phyloP scores from a whole-genome alignment of 768 basidiomycete species.

The Mycena filopes region DNA sequence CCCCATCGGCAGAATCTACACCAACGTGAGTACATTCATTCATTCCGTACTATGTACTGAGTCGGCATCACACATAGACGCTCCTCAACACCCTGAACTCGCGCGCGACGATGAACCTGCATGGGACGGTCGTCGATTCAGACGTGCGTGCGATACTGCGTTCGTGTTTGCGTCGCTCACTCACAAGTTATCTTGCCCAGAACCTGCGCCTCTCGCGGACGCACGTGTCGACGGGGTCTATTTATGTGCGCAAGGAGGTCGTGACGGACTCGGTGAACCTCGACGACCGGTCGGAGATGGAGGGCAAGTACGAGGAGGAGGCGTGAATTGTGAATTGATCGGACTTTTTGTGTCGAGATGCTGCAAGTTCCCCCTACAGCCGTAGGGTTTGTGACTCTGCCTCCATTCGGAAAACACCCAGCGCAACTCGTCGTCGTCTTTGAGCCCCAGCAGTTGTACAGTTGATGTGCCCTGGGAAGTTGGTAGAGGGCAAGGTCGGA shows the following conservation, averaged over 20 bases:
- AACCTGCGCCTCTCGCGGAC: slow-evolving; percentile 27
- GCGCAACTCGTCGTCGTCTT: too few species aligned
- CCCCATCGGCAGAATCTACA: slow-evolving; percentile 49
- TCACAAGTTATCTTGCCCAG: slow-evolving; percentile 6
- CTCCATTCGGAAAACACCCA: too few species aligned
- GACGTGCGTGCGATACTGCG: slow-evolving; percentile 7
- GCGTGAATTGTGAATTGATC: neutral
- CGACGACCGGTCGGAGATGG: slow-evolving; percentile 25
- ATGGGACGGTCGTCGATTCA: slow-evolving; percentile 23
- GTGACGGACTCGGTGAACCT: slow-evolving; percentile 24
- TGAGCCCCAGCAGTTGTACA: too few species aligned
- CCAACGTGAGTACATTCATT: slow-evolving; percentile 41
- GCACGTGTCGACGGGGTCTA: slow-evolving; percentile 13
- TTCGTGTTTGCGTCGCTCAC: neutral
- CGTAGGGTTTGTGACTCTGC: too few species aligned
- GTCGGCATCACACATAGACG: slow-evolving; percentile 38
- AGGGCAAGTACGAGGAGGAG: slow-evolving; percentile 20
- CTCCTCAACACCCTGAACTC: slow-evolving; percentile 42
- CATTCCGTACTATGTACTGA: too few species aligned
- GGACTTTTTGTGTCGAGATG: too few species aligned
- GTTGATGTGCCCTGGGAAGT: too few species aligned
- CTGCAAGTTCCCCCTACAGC: too few species aligned
- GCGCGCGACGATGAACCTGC: slow-evolving; percentile 33
- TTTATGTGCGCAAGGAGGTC: slow-evolving; percentile 28
- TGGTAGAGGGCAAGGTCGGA: too few species aligned